A percentile compares a stretch with the other conserved stretches of the same genome.
phyloP scores from a whole-genome alignment of 139 green algal species.

The Micractinium conductrix region DNA sequence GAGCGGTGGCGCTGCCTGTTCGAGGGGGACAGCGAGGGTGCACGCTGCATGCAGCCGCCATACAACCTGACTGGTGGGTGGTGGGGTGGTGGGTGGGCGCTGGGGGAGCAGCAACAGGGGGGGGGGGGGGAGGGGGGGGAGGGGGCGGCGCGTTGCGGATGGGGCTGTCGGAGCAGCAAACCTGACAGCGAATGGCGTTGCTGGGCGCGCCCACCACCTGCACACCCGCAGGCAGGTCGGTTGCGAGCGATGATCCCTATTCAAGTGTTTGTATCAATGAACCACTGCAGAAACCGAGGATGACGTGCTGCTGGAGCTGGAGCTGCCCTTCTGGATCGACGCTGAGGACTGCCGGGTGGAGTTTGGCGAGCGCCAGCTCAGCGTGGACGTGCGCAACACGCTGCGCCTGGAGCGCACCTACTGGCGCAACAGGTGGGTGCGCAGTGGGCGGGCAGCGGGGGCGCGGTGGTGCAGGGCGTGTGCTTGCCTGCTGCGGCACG shows the following conservation, averaged over 20 bases:
- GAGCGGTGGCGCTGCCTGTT: constrained; percentile 66
- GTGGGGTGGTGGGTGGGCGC: background rate
- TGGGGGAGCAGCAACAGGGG: too few relatives aligned
- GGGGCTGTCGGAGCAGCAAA: too few relatives aligned
- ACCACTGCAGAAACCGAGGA: constrained; percentile 54
- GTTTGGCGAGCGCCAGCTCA: constrained; percentile 39
- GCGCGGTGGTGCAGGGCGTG: too few relatives aligned
- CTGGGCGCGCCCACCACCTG: too few relatives aligned
- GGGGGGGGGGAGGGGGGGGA: too few relatives aligned
- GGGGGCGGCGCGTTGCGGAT: too few relatives aligned
- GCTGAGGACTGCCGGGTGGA: constrained; percentile 63
- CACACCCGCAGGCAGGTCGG: too few relatives aligned
- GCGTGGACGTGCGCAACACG: constrained; percentile 54
- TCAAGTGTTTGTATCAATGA: too few relatives aligned
- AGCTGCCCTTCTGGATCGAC: constrained; percentile 79
- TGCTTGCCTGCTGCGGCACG: too few relatives aligned
- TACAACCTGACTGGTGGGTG: constrained; percentile 54
- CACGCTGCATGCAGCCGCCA: constrained; percentile 57
- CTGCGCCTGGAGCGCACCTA: constrained; percentile 58
- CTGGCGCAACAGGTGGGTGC: constrained; percentile 57
- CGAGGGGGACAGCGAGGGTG: constrained; percentile 62
- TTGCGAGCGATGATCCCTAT: too few relatives aligned
- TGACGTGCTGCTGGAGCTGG: constrained; percentile 70
- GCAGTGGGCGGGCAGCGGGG: too few relatives aligned
- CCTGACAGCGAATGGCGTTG: too few relatives aligned